Evolutionary conservation across 2,329 filamentous ascomycete species (phyloP).

Genomic region (Ophiostoma quercus): DNA sequence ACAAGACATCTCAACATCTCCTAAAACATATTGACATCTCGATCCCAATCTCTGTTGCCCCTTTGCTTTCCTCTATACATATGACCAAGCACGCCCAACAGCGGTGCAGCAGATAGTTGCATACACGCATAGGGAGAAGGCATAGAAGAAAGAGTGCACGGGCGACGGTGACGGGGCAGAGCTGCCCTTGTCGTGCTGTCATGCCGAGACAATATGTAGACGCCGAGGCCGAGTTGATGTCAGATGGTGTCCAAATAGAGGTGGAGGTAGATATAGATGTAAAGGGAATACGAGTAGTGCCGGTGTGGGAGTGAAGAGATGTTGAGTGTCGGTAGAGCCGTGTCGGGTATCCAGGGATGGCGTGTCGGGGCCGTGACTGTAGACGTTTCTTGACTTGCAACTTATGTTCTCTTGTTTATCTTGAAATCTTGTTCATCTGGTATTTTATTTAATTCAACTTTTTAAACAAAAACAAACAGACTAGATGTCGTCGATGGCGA

Average conservation of each 20-base stretch:
- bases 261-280: too few species aligned
- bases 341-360: too few species aligned
- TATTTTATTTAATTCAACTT: background rate
- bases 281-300: too few species aligned
- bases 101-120: background rate
- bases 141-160: background rate
- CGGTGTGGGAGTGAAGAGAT: too few species aligned
- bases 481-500: slow-evolving; percentile 18
- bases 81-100: too few species aligned
- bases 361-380: too few species aligned
- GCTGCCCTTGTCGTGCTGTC: background rate
- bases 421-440: background rate
- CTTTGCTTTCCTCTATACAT: background rate
- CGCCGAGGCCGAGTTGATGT: too few species aligned
- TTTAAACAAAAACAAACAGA: background rate
- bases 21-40: background rate
- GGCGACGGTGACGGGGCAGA: background rate
- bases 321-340: too few species aligned
- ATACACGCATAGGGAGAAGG: background rate
- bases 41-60: background rate
- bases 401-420: background rate
- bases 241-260: background rate
- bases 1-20: background rate
- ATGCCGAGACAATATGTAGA: background rate
- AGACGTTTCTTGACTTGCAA: too few species aligned